phyloP scores from a whole-genome alignment of 208 protist species.

The Trypanosoma mega region DNA sequence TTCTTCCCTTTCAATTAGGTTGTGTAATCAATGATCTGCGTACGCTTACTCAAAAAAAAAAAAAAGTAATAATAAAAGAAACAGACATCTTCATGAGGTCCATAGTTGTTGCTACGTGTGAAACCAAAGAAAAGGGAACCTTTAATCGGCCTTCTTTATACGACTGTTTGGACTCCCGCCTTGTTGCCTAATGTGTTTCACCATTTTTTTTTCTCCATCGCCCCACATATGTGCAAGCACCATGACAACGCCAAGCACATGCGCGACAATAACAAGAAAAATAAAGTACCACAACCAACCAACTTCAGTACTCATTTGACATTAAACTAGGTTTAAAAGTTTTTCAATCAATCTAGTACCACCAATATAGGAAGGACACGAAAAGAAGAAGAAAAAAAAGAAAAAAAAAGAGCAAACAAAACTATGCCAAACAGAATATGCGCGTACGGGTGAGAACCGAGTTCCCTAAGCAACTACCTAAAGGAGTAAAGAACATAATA shows the following conservation, averaged over 20 bases:
- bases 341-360: background rate
- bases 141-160: conserved; percentile 6
- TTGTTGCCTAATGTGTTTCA: background rate
- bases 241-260: conserved; percentile 19
- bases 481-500: no score
- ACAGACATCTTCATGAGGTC: background rate
- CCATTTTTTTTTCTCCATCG: background rate
- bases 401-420: conserved; percentile 1
- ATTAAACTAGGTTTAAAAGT: no score
- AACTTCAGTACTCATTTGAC: conserved; percentile 10
- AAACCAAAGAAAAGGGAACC: no score
- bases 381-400: conserved; percentile 12
- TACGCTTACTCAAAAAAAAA: no score
- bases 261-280: conserved; percentile 19
- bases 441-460: no score
- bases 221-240: conserved; percentile 26
- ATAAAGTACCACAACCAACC: conserved; percentile 21
- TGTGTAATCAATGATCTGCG: no score
- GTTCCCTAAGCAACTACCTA: no score
- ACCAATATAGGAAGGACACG: background rate
- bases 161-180: background rate
- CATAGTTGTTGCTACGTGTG: no score
- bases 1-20: no score
- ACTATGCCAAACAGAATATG: background rate
- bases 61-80: conserved; percentile 8